Conservation (phyloP, 2,329 filamentous ascomycete species). For the Fusarium tuaranense region DNA sequence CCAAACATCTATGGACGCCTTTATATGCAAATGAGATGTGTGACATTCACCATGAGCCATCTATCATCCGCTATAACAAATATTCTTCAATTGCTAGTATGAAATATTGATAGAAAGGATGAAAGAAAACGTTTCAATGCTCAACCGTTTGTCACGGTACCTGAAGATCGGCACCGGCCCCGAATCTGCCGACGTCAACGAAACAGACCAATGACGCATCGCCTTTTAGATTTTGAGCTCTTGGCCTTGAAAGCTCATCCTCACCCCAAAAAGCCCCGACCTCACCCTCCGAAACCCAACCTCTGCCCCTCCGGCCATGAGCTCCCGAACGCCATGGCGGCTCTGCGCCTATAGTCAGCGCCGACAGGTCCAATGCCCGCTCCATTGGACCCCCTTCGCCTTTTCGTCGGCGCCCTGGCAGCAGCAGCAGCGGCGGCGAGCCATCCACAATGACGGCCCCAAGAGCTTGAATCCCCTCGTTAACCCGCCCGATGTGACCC, state of each 20-base stretch:
- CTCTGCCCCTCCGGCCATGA: slow-evolving; percentile 43
- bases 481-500: slow-evolving; percentile 80
- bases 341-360: slow-evolving; percentile 40
- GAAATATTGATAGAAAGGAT: neutral
- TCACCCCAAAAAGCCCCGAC: slow-evolving; percentile 12
- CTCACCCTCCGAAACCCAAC: slow-evolving; percentile 21
- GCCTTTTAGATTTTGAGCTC: slow-evolving; percentile 30
- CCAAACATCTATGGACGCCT: neutral
- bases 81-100: neutral
- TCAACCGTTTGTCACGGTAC: slow-evolving; percentile 4
- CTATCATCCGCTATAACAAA: neutral
- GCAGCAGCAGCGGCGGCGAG: slow-evolving; percentile 30
- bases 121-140: neutral
- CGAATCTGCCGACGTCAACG: slow-evolving; percentile 20
- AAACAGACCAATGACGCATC: slow-evolving; percentile 42
- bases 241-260: slow-evolving; percentile 26
- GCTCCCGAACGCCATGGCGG: slow-evolving; percentile 48
- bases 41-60: neutral
- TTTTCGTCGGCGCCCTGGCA: slow-evolving; percentile 5
- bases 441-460: slow-evolving; percentile 42
- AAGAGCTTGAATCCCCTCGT: slow-evolving; percentile 56
- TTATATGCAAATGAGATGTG: neutral
- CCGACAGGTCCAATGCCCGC: slow-evolving; percentile 22
- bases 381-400: slow-evolving; percentile 31
- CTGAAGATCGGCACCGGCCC: slow-evolving; percentile 19